Evolutionary conservation across 441 rosid genomes (phyloP).

Genomic region (Gossypium davidsonii): DNA sequence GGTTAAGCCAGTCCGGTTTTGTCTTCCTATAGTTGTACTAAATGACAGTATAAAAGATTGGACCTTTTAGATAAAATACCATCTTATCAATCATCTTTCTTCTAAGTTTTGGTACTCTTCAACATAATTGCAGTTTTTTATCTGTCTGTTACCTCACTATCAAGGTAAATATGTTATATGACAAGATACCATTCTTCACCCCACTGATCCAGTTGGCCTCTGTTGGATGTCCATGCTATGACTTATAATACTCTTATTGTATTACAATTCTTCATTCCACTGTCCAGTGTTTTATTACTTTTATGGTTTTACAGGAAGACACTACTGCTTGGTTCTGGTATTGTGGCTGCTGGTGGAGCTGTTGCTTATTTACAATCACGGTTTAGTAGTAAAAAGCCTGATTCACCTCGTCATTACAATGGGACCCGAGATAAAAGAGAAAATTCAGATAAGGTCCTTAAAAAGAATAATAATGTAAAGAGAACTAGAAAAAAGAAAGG

Average conservation of each 20-base stretch:
- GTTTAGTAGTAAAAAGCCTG: constrained; percentile 30
- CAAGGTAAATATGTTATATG: neutral
- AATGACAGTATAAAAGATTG: neutral
- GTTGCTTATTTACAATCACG: constrained; percentile 71
- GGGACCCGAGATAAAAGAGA: constrained; percentile 43
- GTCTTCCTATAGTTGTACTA: neutral
- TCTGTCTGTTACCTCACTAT: neutral
- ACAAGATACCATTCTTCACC: neutral
- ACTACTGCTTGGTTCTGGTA: constrained; percentile 72
- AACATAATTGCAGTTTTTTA: constrained; percentile 7
- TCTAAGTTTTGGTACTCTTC: neutral
- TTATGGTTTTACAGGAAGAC: constrained; percentile 49
- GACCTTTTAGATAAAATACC: neutral
- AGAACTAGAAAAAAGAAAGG: constrained; percentile 45
- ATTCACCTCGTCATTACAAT: constrained; percentile 38
- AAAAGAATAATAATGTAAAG: constrained; percentile 34
- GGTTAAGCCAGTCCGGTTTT: neutral
- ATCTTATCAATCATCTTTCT: neutral
- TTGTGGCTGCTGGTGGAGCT: constrained; percentile 82
- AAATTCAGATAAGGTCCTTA: constrained; percentile 29
- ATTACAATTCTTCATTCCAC: neutral
- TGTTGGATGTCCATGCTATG: neutral
- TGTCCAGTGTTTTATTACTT: neutral
- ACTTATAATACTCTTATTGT: neutral
- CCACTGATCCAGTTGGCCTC: neutral